Evolutionary conservation across 2,329 filamentous ascomycete species (phyloP), one percentile per base, ranked within the genome.

Genomic region (Byssochlamys sp.): DNA sequence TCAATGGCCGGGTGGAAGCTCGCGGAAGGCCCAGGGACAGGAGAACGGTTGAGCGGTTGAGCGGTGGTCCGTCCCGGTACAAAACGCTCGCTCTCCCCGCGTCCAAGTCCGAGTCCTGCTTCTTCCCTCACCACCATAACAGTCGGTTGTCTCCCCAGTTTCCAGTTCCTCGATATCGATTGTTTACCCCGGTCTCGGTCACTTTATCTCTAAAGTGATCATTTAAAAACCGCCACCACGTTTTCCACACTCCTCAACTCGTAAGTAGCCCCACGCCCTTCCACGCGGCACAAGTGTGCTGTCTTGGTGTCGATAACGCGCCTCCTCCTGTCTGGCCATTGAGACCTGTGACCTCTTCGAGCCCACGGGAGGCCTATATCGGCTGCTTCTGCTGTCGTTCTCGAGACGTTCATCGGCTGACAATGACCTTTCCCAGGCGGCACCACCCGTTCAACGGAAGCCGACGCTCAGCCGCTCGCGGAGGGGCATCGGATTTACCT

Each of bases 221-320:
- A 78, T 71, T 66, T 55, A 63, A 72, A 71, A 67, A 82, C 80
- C 86, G 87, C 83, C 90, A 96, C 89, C 80, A 96, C 90, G 91
- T 96, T 96, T 87, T 92, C 91, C 82, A 96, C 95, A 80, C 88
- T 95, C 70, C 87, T 96, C 68, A 94, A 94, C 84, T 96, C 91
- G 91, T 96, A 84, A 76, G 90, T 79, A 9, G 12, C 25, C 25
- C 25, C 53, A 7, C 1, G 2, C 35, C 35, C 14, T 45, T 5
- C 14, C 1, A 19, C 5, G 14, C 14, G 14, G n/a, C 14, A 45
- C 35, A 19, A 6, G 4, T 45, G 12, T 4, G 9, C 7, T 9
- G 12, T 24, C 39, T 4, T 19, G n/a, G 39, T 45, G n/a, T 45
- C 39, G 39, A 45, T 45, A 5, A 11, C 19, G 14, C 14, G 28